Conservation (phyloP, 768 basidiomycete genomes). For the Vararia minispora region DNA sequence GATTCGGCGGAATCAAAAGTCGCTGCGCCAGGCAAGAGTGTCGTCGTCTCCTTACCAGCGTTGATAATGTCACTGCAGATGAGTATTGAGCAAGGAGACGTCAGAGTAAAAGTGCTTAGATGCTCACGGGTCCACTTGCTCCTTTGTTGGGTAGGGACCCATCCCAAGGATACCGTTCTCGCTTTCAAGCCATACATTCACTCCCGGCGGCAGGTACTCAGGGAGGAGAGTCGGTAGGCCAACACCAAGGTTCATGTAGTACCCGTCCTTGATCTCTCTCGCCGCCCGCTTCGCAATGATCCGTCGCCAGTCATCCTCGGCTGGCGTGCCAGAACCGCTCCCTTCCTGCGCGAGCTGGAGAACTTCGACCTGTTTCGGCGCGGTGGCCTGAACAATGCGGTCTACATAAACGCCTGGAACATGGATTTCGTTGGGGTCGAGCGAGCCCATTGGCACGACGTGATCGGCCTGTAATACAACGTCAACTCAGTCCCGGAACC, state of each 20-base stretch:
- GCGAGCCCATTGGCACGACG: constrained; percentile 57
- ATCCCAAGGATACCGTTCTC: constrained; percentile 84
- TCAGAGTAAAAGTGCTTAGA: constrained; percentile 24
- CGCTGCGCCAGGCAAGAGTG: constrained; percentile 81
- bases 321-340: constrained; percentile 5
- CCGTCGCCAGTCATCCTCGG: constrained; percentile 25
- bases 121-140: constrained; percentile 71
- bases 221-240: constrained; percentile 87
- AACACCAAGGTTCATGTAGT: constrained; percentile 79
- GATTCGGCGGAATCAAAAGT: constrained; percentile 87
- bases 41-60: constrained; percentile 88
- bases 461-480: constrained; percentile 57
- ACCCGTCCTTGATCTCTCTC: constrained; percentile 77
- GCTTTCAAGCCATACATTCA: constrained; percentile 80
- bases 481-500: too few relatives aligned
- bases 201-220: constrained; percentile 55
- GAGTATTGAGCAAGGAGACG: background rate
- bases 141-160: constrained; percentile 75
- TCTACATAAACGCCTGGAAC: constrained; percentile 79
- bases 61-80: constrained; percentile 70
- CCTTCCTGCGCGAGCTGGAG: constrained; percentile 31
- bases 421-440: constrained; percentile 73
- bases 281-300: constrained; percentile 79
- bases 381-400: constrained; percentile 67
- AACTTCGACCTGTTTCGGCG: constrained; percentile 70